Evolutionary conservation across 2,329 filamentous ascomycete genomes (phyloP), one percentile per base, ranked within the genome.

Genomic region (Diaporthe sp.): DNA sequence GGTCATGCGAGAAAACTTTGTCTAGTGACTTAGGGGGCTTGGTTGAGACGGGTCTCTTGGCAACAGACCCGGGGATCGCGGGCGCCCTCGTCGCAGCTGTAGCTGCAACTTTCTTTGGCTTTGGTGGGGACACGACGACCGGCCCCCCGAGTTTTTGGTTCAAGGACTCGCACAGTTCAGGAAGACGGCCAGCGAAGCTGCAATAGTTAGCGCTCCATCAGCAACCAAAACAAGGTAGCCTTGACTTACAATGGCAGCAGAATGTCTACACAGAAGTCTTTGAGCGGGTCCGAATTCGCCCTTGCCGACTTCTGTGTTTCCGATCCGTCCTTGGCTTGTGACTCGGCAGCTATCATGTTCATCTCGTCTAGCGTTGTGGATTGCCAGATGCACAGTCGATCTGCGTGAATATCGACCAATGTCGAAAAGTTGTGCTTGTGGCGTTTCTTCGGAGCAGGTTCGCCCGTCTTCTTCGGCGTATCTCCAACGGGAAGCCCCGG

Each of bases 381-480:
- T 80, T 96, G 93, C 94, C 94, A 96, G 75, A 97, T 97, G 79
- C 93, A 95, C 33, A 97, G 85, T 61, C 93, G 91, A 82, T 97
- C 94, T 10, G 94, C 90, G 69, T 95, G 89, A 0, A 95, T 86
- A 79, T 96, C 94, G 6, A 95, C 85, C 28, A 94, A 86, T 10
- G 91, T 84, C 1, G 88, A 87, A 9, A 94, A 84, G 78, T 95
- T 91, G 77, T 93, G 89, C 73, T 90, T 90, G 81, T 84, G 90
- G 47, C 87, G 83, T 78, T 92, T 94, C 82, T 90, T 92, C 28
- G 82, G 78, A 2, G 73, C 77, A 15, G 77, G 75, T 47, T 84
- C 82, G 54, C 83, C 82, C 45, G 80, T 81, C 13, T 79, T 76
- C 50, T 83, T 82, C 33, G 80, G 76, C 12, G 81, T 77, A 33